Evolutionary conservation across 2,329 filamentous ascomycete genomes (phyloP).

Genomic region (Colletotrichum agaves): DNA sequence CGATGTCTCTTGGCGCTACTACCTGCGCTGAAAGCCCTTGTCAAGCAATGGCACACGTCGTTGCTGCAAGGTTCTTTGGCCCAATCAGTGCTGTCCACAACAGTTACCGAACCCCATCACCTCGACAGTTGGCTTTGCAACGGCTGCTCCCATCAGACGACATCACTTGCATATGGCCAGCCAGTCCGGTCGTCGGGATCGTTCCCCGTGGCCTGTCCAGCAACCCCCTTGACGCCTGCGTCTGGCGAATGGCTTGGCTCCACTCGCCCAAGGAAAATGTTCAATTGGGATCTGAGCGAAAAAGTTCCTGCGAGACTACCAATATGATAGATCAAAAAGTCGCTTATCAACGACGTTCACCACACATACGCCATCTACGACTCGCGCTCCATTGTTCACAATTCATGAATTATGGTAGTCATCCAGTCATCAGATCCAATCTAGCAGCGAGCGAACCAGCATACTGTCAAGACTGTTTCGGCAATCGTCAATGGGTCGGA

Average conservation of each 20-base stretch:
- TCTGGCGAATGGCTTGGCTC: constrained; percentile 12
- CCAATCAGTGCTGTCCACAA: constrained; percentile 28
- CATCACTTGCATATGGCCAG: constrained; percentile 30
- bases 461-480: constrained; percentile 18
- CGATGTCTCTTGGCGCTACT: constrained; percentile 20
- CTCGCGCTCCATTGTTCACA: background rate
- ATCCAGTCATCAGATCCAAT: constrained; percentile 4
- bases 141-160: constrained; percentile 28
- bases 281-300: background rate
- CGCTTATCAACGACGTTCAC: constrained; percentile 24
- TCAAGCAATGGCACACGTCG: constrained; percentile 28
- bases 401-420: background rate
- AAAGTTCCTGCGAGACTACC: constrained; percentile 5
- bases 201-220: constrained; percentile 34
- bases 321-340: constrained; percentile 35
- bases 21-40: constrained; percentile 24
- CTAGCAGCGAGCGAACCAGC: background rate
- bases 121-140: constrained; percentile 26
- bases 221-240: constrained; percentile 14
- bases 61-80: background rate
- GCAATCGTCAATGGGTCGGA: constrained; percentile 29
- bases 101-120: background rate
- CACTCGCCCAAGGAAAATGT: background rate
- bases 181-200: constrained; percentile 31
- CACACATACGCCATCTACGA: constrained; percentile 16